Conservation (phyloP, 495 filamentous ascomycete species). For the Pyrenopolyporus hunteri region DNA sequence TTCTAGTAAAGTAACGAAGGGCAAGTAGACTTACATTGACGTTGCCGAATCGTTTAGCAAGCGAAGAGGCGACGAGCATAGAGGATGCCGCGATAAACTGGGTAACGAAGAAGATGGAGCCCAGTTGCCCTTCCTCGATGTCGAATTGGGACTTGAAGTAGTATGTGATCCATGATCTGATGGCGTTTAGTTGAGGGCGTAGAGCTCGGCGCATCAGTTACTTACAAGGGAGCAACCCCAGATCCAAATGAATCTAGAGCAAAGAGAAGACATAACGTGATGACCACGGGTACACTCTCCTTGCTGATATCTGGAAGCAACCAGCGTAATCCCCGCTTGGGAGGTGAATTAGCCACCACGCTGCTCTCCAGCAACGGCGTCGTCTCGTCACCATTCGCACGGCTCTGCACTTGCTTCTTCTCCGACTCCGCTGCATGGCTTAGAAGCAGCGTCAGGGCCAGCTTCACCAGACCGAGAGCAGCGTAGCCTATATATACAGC, state of each 20-base stretch:
- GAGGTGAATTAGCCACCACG: background rate
- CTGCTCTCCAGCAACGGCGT: conserved; percentile 21
- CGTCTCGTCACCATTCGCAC: conserved; percentile 13
- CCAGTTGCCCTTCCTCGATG: conserved; percentile 68
- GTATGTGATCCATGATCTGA: conserved; percentile 69
- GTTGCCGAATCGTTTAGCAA: conserved; percentile 77
- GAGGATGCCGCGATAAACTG: conserved; percentile 46
- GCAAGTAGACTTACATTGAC: conserved; percentile 55
- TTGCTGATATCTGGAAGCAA: conserved; percentile 61
- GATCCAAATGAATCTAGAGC: conserved; percentile 77
- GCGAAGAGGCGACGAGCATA: conserved; percentile 68
- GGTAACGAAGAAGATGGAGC: conserved; percentile 67
- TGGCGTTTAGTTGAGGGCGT: background rate
- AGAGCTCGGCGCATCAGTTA: background rate
- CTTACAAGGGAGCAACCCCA: conserved; percentile 67
- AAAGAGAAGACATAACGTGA: conserved; percentile 75
- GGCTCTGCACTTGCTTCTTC: conserved; percentile 33
- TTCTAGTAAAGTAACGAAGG: background rate
- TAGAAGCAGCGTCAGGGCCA: conserved; percentile 40
- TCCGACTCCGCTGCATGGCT: conserved; percentile 44
- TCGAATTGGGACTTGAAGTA: conserved; percentile 79
- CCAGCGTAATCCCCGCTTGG: conserved; percentile 20
- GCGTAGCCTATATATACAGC: conserved; percentile 48
- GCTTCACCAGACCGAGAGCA: conserved; percentile 46
- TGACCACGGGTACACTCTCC: conserved; percentile 63